These are phyloP conservation scores for Phytophthora sojae DNA, from an alignment of 352 stramenopile species.

Conservation along the genomic window DNA sequence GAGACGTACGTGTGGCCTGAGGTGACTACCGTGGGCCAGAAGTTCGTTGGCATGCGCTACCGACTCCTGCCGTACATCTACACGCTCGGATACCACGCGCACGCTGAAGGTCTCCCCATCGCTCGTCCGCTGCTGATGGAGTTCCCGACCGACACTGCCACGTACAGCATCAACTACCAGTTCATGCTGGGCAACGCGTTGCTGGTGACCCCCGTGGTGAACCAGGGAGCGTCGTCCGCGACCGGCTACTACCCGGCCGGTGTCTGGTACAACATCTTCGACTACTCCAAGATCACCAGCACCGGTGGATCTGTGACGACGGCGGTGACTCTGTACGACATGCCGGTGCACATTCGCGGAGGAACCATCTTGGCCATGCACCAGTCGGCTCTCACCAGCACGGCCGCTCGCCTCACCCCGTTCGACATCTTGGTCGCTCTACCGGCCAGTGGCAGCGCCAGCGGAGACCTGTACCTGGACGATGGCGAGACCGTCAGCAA, in stretches of 20 bases:
- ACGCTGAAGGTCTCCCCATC: constrained; percentile 54
- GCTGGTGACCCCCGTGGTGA: constrained; percentile 65
- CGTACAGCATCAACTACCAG: constrained; percentile 53
- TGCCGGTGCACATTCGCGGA: constrained; percentile 65
- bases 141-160: constrained; percentile 56
- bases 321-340: constrained; percentile 58
- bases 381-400: constrained; percentile 55
- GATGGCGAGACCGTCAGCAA: constrained; percentile 56
- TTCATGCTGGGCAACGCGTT: constrained; percentile 64
- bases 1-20: constrained; percentile 75
- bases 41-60: constrained; percentile 79
- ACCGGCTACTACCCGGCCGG: constrained; percentile 56
- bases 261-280: constrained; percentile 71
- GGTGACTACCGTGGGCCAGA: constrained; percentile 53
- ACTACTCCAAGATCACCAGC: constrained; percentile 46
- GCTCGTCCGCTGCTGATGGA: constrained; percentile 69
- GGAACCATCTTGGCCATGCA: constrained; percentile 63
- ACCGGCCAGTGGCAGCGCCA: constrained; percentile 20
- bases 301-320: constrained; percentile 38
- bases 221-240: constrained; percentile 51
- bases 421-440: constrained; percentile 67
- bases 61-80: constrained; percentile 84
- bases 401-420: constrained; percentile 50
- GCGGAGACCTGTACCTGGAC: constrained; percentile 61
- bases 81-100: constrained; percentile 72